phyloP scores from a whole-genome alignment of 495 filamentous ascomycete genomes.

The Amorphotheca resinae region DNA sequence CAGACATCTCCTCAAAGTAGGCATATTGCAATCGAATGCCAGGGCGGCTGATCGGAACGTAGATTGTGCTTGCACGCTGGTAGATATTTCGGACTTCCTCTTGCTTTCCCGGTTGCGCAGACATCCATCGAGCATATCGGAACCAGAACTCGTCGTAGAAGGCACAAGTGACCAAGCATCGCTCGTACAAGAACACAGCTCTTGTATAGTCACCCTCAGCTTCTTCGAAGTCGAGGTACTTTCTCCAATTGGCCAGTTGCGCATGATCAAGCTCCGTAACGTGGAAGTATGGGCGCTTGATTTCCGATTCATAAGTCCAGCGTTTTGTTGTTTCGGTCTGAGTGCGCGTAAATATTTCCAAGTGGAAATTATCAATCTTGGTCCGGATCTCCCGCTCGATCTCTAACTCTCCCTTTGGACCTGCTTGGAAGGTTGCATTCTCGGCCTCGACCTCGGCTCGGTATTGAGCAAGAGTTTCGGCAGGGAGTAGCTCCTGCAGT shows the following conservation, averaged over 20 bases:
- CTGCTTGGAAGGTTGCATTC: constrained; percentile 26
- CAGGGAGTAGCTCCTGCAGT: constrained; percentile 55
- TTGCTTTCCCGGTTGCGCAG: constrained; percentile 61
- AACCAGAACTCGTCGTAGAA: constrained; percentile 98
- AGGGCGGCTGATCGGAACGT: constrained; percentile 72
- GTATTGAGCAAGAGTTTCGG: constrained; percentile 56
- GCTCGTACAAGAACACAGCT: constrained; percentile 79
- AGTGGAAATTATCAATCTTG: constrained; percentile 66
- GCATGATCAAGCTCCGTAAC: constrained; percentile 81
- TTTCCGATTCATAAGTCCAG: constrained; percentile 89
- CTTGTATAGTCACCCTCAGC: constrained; percentile 63
- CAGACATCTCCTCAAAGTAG: constrained; percentile 81
- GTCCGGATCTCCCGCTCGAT: constrained; percentile 72
- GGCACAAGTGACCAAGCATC: constrained; percentile 82
- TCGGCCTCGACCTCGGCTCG: constrained; percentile 57
- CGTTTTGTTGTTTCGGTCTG: constrained; percentile 85
- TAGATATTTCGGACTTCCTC: constrained; percentile 93
- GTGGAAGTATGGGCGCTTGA: constrained; percentile 96
- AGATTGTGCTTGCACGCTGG: constrained; percentile 71
- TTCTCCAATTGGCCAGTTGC: constrained; percentile 86
- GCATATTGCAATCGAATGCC: constrained; percentile 81
- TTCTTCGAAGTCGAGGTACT: constrained; percentile 96
- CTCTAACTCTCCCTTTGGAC: constrained; percentile 52
- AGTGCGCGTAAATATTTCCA: constrained; percentile 69
- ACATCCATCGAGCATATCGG: constrained; percentile 96